Evolutionary conservation across 306 rosid genomes (phyloP), one percentile per base, ranked within the genome.

Genomic region (Echinosophora koreensis): DNA sequence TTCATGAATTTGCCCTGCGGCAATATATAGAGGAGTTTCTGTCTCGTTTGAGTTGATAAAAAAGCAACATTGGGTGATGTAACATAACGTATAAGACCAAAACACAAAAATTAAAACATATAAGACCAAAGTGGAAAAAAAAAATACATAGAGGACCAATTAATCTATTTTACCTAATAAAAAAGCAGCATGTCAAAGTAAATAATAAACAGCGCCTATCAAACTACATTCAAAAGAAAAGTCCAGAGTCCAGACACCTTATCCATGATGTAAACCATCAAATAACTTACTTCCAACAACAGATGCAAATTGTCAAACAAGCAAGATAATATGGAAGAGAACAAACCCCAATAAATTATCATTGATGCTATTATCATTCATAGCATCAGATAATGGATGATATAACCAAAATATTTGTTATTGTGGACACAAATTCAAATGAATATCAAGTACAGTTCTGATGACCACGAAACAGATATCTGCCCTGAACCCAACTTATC

Each of bases 401-500:
- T 14, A 55, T 13, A 35, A 74, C 52, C 27, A 44, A 41, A 17
- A 3, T 2, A 28, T 4, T 8, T 30, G 71, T 17, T 59, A 39
- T 5, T 8, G 13, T 4, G 8, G 15, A 30, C 41, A 66, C 14
- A 80, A 71, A 64, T 12, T 60, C 10, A 22, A 67, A 4, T 35
- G 30, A 47, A n/a, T 9, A 49, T 9, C 12, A 66, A 18, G 11
- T 55, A 44, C 47, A 62, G 63, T 58, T 68, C 55, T 64, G 55
- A 63, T 76, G 16, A 46, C 71, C 50, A 46, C 22, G 62, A 70
- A 52, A 70, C 62, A 32, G 34, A 61, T 50, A 44, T 82, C 60
- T 30, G 17, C 6, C 41, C 37, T 16, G 50, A 16, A 28, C 35
- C 68, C 30, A 69, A 62, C 59, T 38, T 27, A 72, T 52, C 30